Percentiles rank a stretch among this genome's conserved stretches.
Conservation (phyloP, 2,329 filamentous ascomycete species). For the Fusarium buharicum region DNA sequence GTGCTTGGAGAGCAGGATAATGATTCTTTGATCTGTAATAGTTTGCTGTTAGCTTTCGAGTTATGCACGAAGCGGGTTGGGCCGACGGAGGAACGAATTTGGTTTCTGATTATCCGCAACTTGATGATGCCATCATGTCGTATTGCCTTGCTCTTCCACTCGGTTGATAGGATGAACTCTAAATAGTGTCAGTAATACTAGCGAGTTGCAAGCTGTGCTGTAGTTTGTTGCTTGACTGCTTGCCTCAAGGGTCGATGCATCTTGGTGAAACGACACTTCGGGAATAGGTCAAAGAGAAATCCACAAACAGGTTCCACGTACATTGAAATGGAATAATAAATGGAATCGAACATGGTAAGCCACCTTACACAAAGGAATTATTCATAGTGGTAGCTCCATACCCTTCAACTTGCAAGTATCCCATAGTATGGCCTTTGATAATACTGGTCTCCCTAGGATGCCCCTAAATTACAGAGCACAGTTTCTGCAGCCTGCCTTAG, state of each 20-base stretch:
- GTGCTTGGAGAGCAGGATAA: background rate
- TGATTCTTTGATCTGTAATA: background rate
- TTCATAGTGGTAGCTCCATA: background rate
- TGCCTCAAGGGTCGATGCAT: background rate
- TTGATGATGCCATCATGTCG: background rate
- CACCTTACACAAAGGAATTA: background rate
- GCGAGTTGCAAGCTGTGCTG: background rate
- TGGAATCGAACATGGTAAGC: background rate
- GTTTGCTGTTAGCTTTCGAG: slow-evolving; percentile 1
- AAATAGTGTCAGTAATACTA: background rate
- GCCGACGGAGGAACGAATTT: background rate
- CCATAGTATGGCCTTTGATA: background rate
- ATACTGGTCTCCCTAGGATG: background rate
- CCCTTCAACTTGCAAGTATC: background rate
- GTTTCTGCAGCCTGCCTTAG: background rate
- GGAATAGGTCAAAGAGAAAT: background rate
- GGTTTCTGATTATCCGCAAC: background rate
- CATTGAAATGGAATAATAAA: background rate
- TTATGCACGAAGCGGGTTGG: background rate
- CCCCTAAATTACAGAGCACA: background rate
- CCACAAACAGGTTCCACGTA: background rate
- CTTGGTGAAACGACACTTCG: background rate
- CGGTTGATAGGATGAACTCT: background rate
- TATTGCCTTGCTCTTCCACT: background rate
- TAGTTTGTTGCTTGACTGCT: background rate